phyloP scores from a whole-genome alignment of 139 green algal genomes.

The Astrephomene gubernaculifera region DNA sequence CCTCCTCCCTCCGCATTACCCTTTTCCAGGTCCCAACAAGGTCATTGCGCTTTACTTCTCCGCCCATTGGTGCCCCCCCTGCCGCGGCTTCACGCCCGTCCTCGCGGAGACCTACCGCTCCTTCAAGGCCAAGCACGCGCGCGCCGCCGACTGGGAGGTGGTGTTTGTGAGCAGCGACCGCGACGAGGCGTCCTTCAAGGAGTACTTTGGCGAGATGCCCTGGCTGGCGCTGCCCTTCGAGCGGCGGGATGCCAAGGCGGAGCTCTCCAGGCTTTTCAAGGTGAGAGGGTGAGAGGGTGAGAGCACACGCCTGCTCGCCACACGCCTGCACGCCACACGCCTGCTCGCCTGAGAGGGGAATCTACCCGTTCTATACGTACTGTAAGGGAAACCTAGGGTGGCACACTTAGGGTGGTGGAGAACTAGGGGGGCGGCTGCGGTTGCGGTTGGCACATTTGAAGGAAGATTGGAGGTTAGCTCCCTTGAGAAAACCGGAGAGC shows the following conservation, averaged over 20 bases:
- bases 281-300: not conserved
- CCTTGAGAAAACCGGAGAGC: not conserved
- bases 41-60: slow-evolving; percentile 37
- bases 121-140: slow-evolving; percentile 36
- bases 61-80: slow-evolving; percentile 48
- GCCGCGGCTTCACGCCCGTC: slow-evolving; percentile 41
- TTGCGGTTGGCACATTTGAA: too few species aligned
- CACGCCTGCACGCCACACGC: too few species aligned
- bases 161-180: slow-evolving; percentile 43
- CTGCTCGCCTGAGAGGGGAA: too few species aligned
- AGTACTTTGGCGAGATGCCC: slow-evolving; percentile 45
- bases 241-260: not conserved
- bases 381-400: too few species aligned
- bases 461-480: not conserved
- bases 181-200: slow-evolving; percentile 21
- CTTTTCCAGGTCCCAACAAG: slow-evolving; percentile 31
- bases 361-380: too few species aligned
- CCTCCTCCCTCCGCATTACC: not conserved
- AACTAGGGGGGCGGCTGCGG: too few species aligned
- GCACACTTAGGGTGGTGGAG: too few species aligned
- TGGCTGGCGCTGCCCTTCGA: slow-evolving; percentile 35
- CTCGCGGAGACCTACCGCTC: slow-evolving; percentile 21
- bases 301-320: too few species aligned
- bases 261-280: slow-evolving; percentile 34
- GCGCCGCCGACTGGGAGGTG: slow-evolving; percentile 9